phyloP scores from a whole-genome alignment of 2,329 filamentous ascomycete species.

The Neopestalotiopsis rosae region DNA sequence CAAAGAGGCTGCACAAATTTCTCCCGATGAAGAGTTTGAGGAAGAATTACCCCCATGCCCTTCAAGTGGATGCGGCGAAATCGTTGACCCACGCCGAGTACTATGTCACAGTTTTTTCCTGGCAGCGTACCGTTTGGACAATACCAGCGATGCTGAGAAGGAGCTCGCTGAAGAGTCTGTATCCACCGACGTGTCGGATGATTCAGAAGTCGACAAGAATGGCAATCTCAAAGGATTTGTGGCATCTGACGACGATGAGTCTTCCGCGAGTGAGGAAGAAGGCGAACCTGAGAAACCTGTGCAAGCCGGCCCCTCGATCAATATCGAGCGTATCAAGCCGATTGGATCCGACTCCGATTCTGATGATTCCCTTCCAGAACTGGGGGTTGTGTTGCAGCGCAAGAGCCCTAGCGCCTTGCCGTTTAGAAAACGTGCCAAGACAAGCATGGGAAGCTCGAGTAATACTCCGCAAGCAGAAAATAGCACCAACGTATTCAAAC shows the following conservation, averaged over 20 bases:
- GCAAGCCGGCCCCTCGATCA: not conserved
- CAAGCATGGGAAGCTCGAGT: slow-evolving; percentile 18
- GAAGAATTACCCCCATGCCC: not conserved
- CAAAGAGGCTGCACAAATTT: slow-evolving; percentile 9
- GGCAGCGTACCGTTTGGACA: slow-evolving; percentile 25
- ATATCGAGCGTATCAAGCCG: not conserved
- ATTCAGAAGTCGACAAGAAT: slow-evolving; percentile 25
- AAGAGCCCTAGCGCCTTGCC: not conserved
- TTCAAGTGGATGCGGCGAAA: slow-evolving; percentile 18
- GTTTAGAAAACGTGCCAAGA: not conserved
- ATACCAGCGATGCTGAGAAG: slow-evolving; percentile 7
- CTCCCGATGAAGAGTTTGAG: slow-evolving; percentile 12
- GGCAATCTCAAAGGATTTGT: slow-evolving; percentile 18
- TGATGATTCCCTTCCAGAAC: not conserved
- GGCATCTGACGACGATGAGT: slow-evolving; percentile 7
- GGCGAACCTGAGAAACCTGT: not conserved
- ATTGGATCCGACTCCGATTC: not conserved
- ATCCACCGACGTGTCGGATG: slow-evolving; percentile 20
- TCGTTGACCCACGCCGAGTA: slow-evolving; percentile 27
- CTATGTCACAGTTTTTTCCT: slow-evolving; percentile 31
- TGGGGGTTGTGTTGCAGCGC: not conserved
- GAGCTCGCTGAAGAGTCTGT: slow-evolving; percentile 17
- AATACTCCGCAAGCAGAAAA: not conserved
- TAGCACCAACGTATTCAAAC: not conserved
- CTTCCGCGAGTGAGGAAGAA: not conserved